Evolutionary conservation across 306 rosid genomes (phyloP).

Genomic region (Astragalus membranaceus): DNA sequence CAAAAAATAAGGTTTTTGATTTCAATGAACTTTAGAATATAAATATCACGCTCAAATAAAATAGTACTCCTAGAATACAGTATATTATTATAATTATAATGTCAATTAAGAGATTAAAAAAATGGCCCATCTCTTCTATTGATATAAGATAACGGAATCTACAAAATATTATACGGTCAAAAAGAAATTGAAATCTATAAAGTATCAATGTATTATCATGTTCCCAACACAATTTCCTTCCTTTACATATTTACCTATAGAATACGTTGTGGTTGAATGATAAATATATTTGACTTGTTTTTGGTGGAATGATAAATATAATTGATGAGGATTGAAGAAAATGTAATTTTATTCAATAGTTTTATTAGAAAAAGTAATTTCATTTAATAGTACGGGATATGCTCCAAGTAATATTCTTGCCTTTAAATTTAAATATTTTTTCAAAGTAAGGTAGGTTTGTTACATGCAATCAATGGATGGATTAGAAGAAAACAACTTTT

Average conservation of each 20-base stretch:
- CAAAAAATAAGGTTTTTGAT: neutral
- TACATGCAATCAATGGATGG: neutral
- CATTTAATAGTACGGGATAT: neutral
- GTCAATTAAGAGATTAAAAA: neutral
- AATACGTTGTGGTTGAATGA: neutral
- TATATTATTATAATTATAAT: neutral
- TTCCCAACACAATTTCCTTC: neutral
- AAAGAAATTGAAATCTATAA: neutral
- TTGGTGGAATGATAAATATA: no score
- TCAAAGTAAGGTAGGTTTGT: neutral
- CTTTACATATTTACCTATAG: no score
- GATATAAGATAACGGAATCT: neutral
- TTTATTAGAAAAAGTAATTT: neutral
- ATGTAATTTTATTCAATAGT: no score
- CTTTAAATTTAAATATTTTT: neutral
- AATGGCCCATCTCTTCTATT: neutral
- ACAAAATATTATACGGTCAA: neutral
- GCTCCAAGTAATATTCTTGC: neutral
- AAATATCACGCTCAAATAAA: no score
- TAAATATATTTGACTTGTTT: no score
- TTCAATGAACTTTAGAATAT: neutral
- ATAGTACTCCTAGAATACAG: neutral
- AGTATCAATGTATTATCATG: neutral
- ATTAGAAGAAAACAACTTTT: neutral
- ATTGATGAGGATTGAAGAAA: no score